Base-by-base conservation (phyloP, 2,329 filamentous ascomycete species). In the Trichoderma oligosporum region DNA sequence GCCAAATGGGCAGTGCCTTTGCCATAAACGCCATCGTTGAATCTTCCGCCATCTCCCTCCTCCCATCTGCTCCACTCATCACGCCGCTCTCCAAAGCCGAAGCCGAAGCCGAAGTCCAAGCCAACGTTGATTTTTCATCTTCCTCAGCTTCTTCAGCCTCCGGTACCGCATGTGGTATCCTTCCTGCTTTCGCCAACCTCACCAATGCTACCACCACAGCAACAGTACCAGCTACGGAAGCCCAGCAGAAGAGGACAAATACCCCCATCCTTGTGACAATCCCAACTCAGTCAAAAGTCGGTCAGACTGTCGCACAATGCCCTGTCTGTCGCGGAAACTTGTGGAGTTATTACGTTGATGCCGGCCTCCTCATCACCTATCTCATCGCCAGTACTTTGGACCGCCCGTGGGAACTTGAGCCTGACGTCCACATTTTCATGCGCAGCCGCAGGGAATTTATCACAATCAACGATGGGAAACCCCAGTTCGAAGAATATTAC, bases 351-450 rank as follows among this genome's bases (percentile, higher is more conserved):
- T 80, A 79, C 62, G 66, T 48, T 11, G 69, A 68, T 35, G 60
- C 59, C 11, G 69, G 70, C 2, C 62, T 63, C 7, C 44, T 67
- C 52, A 52, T 73, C 9, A 64, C 67, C 14, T 78, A 72, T 60
- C 61, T 81, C 8, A 71, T 74, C 36, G 73, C 70, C 24, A 76
- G 77, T 3, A 79, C 77, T 9, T 67, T 80, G 46, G 77, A 78
- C 63, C 61, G 64, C 12, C 66, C 71, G 6, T 66, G 68, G 60
- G 63, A 69, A 53, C 61, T 76, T 7, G 67, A 69, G n/a, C 76
- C 76, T 1, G 74, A 78, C 62, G 69, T 74, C 18, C 76, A 80
- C 64, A 75, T 78, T 49, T 80, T 67, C 59, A 71, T 69, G 16
- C 63, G 66, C 31, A 74, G 69, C 56, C 76, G 74, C 56, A 60